Base-by-base conservation (phyloP, 768 basidiomycete species). In the Mycena latifolia region DNA sequence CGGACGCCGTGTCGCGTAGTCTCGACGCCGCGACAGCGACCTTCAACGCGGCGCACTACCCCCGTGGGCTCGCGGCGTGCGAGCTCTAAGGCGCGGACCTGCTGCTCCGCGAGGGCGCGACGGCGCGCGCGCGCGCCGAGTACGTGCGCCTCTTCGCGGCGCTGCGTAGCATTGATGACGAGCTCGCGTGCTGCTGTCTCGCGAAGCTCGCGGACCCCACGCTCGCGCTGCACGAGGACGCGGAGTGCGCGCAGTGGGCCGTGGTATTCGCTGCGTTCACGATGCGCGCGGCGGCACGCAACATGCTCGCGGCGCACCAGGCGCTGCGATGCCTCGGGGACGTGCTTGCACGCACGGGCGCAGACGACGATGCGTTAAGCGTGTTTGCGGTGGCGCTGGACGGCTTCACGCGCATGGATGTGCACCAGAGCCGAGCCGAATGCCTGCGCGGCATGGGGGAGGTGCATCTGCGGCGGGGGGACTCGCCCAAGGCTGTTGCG, bases 371-470 rank as follows among this genome's bases (percentile, higher is more conserved):
- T 10, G 55, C 55, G n/a, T 18, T 25, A 27, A 52, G 24, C 17
- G 10, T 55, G 4, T 29, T 55, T 2, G 29, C 2, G 22, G 25
- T 55, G 0, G 45, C 53, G 24, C 52, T 63, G 53, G 51, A 62
- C 2, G 61, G 53, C 18, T 48, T 33, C 31, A 55, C 35, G 9
- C 12, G 20, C 3, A 60, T 51, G 47, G 47, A 60, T n/a, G 48
- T 50, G 24, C 47, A 60, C 22, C 35, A 41, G 22, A 47, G 43
- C 33, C 5, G 46, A 15, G 56, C 29, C 22, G 45, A 47, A 22
- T 62, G 61, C n/a, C 43, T 62, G 59, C 35, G 25, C 10, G 22
- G 25, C 5, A 43, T 61, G 11, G 50, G 48, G 18, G 48, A 61
- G 12, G 2, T 61, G 18, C 14, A 39, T 39, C 17, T 52, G 24